Conservation (phyloP, 1,139 yeast species). For the Cylindricascospora bacillispora region DNA sequence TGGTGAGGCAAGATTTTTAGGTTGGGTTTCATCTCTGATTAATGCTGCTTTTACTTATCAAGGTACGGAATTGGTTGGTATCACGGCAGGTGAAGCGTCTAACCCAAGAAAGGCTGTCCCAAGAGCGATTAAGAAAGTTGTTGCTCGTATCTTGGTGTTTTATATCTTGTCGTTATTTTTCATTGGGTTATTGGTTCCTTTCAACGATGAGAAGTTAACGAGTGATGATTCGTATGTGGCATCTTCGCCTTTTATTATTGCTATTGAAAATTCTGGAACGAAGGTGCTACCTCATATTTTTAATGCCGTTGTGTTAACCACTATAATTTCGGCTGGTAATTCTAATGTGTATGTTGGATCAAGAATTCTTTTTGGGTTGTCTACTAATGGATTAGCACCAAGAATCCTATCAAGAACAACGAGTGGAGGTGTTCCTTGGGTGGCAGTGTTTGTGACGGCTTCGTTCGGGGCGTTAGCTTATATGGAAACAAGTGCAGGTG, state of each 20-base stretch:
- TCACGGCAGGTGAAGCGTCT: constrained; percentile 78
- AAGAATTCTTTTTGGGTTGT: constrained; percentile 55
- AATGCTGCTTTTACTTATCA: constrained; percentile 69
- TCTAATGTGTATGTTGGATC: constrained; percentile 74
- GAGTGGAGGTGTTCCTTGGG: constrained; percentile 53
- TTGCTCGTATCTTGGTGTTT: constrained; percentile 67
- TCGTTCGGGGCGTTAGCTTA: constrained; percentile 55
- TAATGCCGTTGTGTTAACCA: constrained; percentile 58
- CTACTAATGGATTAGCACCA: constrained; percentile 52
- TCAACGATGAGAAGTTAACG: constrained; percentile 45
- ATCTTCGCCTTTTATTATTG: constrained; percentile 65
- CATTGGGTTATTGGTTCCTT: constrained; percentile 76
- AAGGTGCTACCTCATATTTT: constrained; percentile 54
- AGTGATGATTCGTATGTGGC: constrained; percentile 37
- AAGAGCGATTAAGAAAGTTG: constrained; percentile 69
- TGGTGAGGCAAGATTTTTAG: constrained; percentile 56
- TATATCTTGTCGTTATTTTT: constrained; percentile 71
- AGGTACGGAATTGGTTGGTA: constrained; percentile 80
- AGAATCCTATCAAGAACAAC: constrained; percentile 39
- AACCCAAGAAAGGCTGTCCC: constrained; percentile 80
- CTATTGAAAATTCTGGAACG: constrained; percentile 58
- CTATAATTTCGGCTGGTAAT: constrained; percentile 70
- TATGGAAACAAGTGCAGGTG: constrained; percentile 45
- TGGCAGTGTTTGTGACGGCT: constrained; percentile 46
- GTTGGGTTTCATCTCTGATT: constrained; percentile 56